Evolutionary conservation across 176 grass and related monocot species (phyloP).

Genomic region (Poa pratensis): DNA sequence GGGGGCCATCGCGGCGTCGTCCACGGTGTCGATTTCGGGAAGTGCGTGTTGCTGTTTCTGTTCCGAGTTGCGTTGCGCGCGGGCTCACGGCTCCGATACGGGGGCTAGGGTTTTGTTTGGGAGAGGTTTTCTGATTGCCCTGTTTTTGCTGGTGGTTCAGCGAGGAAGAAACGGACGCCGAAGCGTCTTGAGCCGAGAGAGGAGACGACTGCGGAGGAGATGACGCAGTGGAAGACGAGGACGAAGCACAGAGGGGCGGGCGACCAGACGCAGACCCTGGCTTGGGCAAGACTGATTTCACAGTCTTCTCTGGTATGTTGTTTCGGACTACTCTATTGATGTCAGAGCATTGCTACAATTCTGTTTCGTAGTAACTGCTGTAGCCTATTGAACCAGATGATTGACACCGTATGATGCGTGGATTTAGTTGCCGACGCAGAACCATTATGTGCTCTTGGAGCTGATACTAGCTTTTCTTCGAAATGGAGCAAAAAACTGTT

Average conservation of each 20-base stretch:
- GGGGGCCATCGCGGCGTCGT: constrained; percentile 8
- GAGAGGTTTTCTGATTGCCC: neutral
- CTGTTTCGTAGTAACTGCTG: neutral
- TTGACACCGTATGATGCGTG: neutral
- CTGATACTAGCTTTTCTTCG: constrained; percentile 19
- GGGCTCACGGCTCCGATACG: neutral
- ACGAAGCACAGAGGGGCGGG: neutral
- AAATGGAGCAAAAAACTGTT: neutral
- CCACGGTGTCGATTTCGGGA: constrained; percentile 37
- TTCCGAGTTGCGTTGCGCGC: neutral
- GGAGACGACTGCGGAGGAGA: neutral
- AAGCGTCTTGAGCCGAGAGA: neutral
- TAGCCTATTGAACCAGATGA: neutral
- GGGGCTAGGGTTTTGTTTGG: neutral
- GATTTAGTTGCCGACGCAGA: neutral
- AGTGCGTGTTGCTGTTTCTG: constrained; percentile 11
- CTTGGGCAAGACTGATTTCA: constrained; percentile 61
- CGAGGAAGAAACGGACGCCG: constrained; percentile 21
- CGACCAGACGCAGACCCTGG: neutral
- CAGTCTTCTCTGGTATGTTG: constrained; percentile 48
- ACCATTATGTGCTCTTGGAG: neutral
- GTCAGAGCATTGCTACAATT: neutral
- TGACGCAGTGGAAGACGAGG: constrained; percentile 9
- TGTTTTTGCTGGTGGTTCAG: neutral
- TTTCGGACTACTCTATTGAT: neutral